Conservation (phyloP, 441 rosid genomes). For the Gossypium aridum region DNA sequence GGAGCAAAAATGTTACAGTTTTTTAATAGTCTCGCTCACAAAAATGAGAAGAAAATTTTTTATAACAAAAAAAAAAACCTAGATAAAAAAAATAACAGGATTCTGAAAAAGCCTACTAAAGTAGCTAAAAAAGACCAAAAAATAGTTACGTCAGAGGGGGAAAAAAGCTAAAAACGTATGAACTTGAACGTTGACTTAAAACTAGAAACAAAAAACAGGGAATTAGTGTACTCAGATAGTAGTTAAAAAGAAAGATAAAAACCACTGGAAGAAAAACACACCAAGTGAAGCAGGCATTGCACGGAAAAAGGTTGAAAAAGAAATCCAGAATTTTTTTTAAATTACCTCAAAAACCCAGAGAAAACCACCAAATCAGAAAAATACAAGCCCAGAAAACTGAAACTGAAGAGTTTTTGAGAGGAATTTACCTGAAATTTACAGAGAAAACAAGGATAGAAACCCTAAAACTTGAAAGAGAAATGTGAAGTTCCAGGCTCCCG, state of each 20-base stretch:
- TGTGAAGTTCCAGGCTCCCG: background rate
- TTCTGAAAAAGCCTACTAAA: background rate
- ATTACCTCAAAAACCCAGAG: background rate
- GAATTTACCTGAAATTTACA: slow-evolving; percentile 27
- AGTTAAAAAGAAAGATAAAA: background rate
- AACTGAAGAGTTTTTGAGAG: background rate
- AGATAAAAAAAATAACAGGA: background rate
- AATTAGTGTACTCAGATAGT: background rate
- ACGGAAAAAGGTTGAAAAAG: background rate
- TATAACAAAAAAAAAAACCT: background rate
- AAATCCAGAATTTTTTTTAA: background rate
- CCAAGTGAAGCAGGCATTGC: background rate
- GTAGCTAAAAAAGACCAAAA: background rate
- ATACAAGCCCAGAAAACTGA: background rate
- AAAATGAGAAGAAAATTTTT: background rate
- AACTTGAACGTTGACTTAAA: background rate
- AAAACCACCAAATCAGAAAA: background rate
- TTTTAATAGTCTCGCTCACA: background rate
- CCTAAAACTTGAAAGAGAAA: background rate
- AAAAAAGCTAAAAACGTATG: background rate
- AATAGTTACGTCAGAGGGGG: background rate
- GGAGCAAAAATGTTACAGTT: background rate
- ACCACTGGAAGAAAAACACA: background rate
- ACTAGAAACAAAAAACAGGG: background rate
- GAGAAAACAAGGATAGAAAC: background rate